Evolutionary conservation across 73 alveolate genomes (phyloP), one percentile per base, ranked within the genome.

Genomic region (Urostyla sp.): DNA sequence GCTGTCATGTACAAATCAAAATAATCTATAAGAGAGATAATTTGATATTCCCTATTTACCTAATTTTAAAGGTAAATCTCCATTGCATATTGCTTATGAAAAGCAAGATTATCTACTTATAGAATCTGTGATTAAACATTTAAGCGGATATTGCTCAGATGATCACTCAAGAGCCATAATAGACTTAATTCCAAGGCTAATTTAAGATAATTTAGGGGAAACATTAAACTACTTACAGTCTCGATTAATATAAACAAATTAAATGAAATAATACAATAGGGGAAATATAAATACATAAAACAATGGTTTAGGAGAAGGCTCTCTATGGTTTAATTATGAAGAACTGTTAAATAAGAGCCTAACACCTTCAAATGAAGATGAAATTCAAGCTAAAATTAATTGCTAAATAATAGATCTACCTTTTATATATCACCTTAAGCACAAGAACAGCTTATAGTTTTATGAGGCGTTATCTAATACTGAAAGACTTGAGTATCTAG

Each of bases 81-180:
- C 83, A 31, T 24, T 77, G 56, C 69, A 38, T 30, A 44, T 44
- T 18, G 20, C 60, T n/a, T 40, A 54, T 16, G 80, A 77, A 13
- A 35, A 24, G 24, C 35, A 40, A 26, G 58, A 59, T 48, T 0
- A 30, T 34, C 43, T 30, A 20, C 32, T 13, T 10, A 67, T 59
- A 6, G 66, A 77, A 44, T 11, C 31, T 13, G 30, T 77, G 72
- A 45, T 77, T 1, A 2, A 59, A 27, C 46, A 77, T 21, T 36
- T 77, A 6, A 13, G 36, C 4, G 73, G 67, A 6, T 59, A 77
- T 23, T 48, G 49, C 13, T 1, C 32, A n/a, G 85, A 53, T 34
- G 51, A 50, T 35, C 50, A 34, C 45, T 10, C 73, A 4, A 73
- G 85, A 52, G 67, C 80, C 6, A 40, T 66, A 11, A 44, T 21